Evolutionary conservation across 73 alveolate genomes (phyloP).

Genomic region (Durusdinium trenchii): DNA sequence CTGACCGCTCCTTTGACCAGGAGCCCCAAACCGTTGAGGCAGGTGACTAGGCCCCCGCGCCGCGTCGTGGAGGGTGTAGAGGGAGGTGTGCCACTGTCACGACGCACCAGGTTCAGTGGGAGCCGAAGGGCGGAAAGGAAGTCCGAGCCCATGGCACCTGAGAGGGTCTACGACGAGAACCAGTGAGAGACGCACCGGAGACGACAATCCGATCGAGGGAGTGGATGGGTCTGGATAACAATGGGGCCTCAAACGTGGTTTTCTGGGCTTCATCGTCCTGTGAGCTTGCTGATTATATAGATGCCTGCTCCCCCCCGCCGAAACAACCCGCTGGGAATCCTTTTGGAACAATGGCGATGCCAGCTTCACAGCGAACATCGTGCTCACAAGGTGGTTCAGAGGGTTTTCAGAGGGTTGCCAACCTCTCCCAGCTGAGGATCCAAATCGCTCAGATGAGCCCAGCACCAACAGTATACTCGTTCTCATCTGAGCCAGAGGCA

Average conservation of each 20-base stretch:
- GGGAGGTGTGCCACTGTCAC: conserved; percentile 67
- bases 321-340: too few species aligned
- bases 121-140: conserved; percentile 71
- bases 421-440: background rate
- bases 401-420: background rate
- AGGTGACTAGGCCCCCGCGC: background rate
- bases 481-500: conserved; percentile 67
- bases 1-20: too few species aligned
- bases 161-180: background rate
- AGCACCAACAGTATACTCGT: background rate
- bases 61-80: conserved; percentile 85
- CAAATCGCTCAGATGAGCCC: background rate
- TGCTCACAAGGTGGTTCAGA: background rate
- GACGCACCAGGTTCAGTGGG: conserved; percentile 84
- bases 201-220: background rate
- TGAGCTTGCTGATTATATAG: too few species aligned
- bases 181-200: too few species aligned
- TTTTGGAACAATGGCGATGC: too few species aligned
- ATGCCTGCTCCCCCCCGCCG: too few species aligned
- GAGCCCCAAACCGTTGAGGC: too few species aligned
- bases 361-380: too few species aligned
- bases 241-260: too few species aligned
- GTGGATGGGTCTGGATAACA: background rate
- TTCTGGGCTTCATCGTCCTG: too few species aligned
- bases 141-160: conserved; percentile 64